Base-by-base conservation (phyloP, 1,284 basidiomycete species). In the Irpex sp. region DNA sequence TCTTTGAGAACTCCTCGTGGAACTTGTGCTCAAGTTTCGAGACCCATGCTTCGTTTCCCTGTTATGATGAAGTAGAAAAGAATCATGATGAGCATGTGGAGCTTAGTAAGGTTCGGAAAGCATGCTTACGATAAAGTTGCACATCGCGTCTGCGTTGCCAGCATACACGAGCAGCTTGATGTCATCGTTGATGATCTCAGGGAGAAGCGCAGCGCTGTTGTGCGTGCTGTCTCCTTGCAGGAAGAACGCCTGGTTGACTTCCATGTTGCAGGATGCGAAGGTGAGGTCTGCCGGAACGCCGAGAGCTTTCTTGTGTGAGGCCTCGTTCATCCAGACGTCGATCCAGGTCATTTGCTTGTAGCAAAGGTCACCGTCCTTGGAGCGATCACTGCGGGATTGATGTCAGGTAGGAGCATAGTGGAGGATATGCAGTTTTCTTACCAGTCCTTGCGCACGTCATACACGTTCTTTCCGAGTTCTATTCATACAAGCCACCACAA, bases 371-470 rank as follows among this genome's bases (percentile, higher is more conserved):
- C 87, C 87, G 67, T 93, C 87, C 72, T 83, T 81, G 60, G 81
- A 74, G 59, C 85, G 81, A 71, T 89, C 82, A 69, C 65, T 65
- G 42, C 21, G 23, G n/a, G 18, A 21, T 45, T n/a, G 48, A 28
- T 49, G n/a, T 57, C 18, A 39, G 33, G 18, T 14, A 42, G 56
- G 36, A 56, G 36, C 35, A 54, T 14, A 53, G n/a, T 23, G 51
- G 16, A 53, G 48, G 36, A 39, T 35, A 18, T 5, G 10, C 12
- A 21, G 18, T 23, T n/a, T 37, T 48, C 63, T 19, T 55, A 66
- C 64, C 95, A 98, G 64, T 80, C 80, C 64, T 75, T 80, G 61
- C 95, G 86, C 9, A 95, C 90, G 68, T 98, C 96, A 72, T 96
- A 96, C 36, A 89, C 83, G 74, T 90, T 90, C 47, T 80, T 71